Percentiles rank a stretch among this genome's conserved stretches.
phyloP scores from a whole-genome alignment of 202 grass and related monocot species.

The Bolboschoenoplectus hybrid region DNA sequence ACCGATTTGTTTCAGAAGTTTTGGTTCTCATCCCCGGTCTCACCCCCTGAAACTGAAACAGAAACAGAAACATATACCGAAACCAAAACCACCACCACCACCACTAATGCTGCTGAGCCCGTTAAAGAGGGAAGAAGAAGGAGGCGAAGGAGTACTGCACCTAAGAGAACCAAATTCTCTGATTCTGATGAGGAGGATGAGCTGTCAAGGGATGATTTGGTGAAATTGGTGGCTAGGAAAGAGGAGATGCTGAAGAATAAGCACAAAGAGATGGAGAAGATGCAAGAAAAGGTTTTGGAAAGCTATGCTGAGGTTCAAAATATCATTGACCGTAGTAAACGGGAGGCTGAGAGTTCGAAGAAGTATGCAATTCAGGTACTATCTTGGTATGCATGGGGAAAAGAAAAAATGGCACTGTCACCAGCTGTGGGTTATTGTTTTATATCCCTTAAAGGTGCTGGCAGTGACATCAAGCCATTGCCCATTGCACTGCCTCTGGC shows the following conservation, averaged over 20 bases:
- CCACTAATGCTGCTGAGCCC: slow-evolving; percentile 13
- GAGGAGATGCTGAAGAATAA: slow-evolving; percentile 67
- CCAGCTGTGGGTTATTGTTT: not conserved
- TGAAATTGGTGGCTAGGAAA: slow-evolving; percentile 69
- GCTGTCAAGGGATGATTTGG: slow-evolving; percentile 59
- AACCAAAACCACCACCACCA: slow-evolving; percentile 27
- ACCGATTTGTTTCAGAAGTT: slow-evolving; percentile 55
- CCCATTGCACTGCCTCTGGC: not conserved
- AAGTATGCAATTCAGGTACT: slow-evolving; percentile 68
- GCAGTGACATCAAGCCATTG: not conserved
- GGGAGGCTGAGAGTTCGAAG: slow-evolving; percentile 72
- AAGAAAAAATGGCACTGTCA: not conserved
- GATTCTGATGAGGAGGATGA: slow-evolving; percentile 52
- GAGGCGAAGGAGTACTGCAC: slow-evolving; percentile 24
- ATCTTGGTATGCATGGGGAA: not conserved
- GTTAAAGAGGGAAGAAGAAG: not conserved
- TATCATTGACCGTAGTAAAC: slow-evolving; percentile 60
- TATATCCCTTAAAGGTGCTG: not conserved
- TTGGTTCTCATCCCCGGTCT: slow-evolving; percentile 58
- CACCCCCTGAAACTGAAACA: slow-evolving; percentile 38
- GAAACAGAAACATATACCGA: slow-evolving; percentile 38
- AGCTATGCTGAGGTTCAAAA: slow-evolving; percentile 86
- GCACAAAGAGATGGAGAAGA: slow-evolving; percentile 68
- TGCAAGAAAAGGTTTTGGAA: slow-evolving; percentile 64
- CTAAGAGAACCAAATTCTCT: slow-evolving; percentile 51